These are phyloP conservation scores for Boletus semigastroideus DNA, from an alignment of 1,284 basidiomycete genomes.

Conservation along the genomic window DNA sequence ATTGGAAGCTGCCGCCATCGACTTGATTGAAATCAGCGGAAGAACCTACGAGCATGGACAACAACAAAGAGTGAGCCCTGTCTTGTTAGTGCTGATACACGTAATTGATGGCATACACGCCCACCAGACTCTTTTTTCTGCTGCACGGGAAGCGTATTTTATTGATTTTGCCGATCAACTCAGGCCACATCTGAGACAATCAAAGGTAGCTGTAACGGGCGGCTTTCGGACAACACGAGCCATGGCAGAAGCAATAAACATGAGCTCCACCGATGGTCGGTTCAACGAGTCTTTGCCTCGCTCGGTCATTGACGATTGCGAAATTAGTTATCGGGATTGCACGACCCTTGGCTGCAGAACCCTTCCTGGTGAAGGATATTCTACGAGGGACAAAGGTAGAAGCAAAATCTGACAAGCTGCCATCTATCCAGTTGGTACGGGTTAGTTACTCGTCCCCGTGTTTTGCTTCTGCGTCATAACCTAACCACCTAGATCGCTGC, in stretches of 20 bases:
- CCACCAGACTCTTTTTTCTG: slow-evolving; percentile 33
- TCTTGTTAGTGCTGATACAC: slow-evolving; percentile 14
- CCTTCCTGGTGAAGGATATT: slow-evolving; percentile 40
- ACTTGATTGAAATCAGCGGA: slow-evolving; percentile 51
- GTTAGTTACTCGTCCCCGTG: slow-evolving; percentile 18
- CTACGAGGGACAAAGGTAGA: slow-evolving; percentile 33
- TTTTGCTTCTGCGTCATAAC: background rate
- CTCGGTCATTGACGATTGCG: background rate
- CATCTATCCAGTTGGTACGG: slow-evolving; percentile 28
- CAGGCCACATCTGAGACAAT: slow-evolving; percentile 34
- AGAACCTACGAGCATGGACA: slow-evolving; percentile 42
- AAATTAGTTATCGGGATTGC: slow-evolving; percentile 42
- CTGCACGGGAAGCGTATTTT: slow-evolving; percentile 40
- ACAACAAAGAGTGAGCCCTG: slow-evolving; percentile 16
- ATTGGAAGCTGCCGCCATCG: slow-evolving; percentile 44
- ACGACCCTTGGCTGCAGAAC: slow-evolving; percentile 45
- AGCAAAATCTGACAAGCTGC: slow-evolving; percentile 33
- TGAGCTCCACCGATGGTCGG: slow-evolving; percentile 33
- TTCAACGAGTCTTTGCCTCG: background rate
- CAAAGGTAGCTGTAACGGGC: slow-evolving; percentile 45
- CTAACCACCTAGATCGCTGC: slow-evolving; percentile 27
- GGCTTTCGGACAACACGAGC: slow-evolving; percentile 44
- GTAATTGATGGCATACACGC: background rate
- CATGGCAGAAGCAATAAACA: slow-evolving; percentile 40
- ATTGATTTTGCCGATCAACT: slow-evolving; percentile 43